Evolutionary conservation across 2,329 filamentous ascomycete genomes (phyloP), one percentile per base, ranked within the genome.

Genomic region (Aspergillus persii): DNA sequence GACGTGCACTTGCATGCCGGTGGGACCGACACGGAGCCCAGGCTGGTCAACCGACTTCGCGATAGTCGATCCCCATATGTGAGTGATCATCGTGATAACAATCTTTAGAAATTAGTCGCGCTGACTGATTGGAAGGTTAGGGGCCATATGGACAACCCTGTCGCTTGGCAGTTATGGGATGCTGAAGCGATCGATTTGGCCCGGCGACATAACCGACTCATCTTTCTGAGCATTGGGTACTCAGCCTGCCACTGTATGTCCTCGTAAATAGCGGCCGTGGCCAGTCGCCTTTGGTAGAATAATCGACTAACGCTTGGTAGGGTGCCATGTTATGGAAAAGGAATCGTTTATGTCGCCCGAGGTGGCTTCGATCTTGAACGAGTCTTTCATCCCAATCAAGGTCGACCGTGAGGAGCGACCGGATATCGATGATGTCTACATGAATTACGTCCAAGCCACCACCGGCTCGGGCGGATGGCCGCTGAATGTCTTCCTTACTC

Each of bases 401-500:
- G 86, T 98, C 69, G 95, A 99, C 76, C 87, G 93, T 61, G 95
- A 99, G 76, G 92, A 96, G 76, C 87, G 94, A 29, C 94, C 94
- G 8, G 93, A 98, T 71, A 87, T 98, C 64, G 95, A 99, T 71
- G 88, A 90, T 62, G 93, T 98, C 64, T 98, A 98, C 75, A 97
- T 97, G 92, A 96, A 96, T 79, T 99, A 96, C 75, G 89, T 96
- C 46, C 92, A 97, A 74, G 94, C 94, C 1, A 94, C 95, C 9
- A 96, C 90, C 59, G 92, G 90, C 23, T 89, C 86, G 1, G 94
- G 92, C 8, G 95, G 95, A 44, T 98, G 95, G 93, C 95, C 95
- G 1, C 79, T 98, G 61, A 98, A 97, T 71, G 88, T 96, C n/a
- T 98, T 99, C 73, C 83, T 98, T 31, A 99, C 95, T 0, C 92